Evolutionary conservation across 192 early-diverging fungal species (phyloP), one percentile per base, ranked within the genome.

Genomic region (Coemansia sp.): DNA sequence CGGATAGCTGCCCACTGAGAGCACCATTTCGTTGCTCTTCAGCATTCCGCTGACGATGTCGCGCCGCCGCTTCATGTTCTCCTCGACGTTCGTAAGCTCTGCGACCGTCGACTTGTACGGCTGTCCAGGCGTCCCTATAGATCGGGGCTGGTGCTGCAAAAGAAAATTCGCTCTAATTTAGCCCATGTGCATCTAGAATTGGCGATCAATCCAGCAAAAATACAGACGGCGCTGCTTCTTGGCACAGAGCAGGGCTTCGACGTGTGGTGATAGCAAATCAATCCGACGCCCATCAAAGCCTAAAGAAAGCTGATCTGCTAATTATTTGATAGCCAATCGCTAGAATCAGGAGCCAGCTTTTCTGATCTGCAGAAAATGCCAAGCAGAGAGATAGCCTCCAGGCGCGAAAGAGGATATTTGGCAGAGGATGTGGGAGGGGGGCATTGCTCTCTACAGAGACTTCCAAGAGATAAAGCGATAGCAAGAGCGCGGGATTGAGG

Each of bases 1-100:
- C 24, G 97, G 97, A 61, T 91, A 99, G 63, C 86, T 91, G 34
- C 92, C 91, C 25, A 99, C 66, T 1, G 94, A 89, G 6, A 96
- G 60, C 4, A 92, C 81, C 11, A 88, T 75, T 64, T 97, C 91
- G 62, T 94, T 83, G 0, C 86, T 83, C 29, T 68, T 66, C 76
- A 95, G 83, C 29, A 83, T 68, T 13, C 78, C 63, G 2, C 63
- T 42, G 1, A 91, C 93, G 60, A 92, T 75, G 23, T 81, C 70
- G 49, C 95, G 91, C 69, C 95, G 58, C 84, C 85, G 61, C 65
- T 63, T 74, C 97, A 98, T 98, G 81, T 92, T 97, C 30, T 83
- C 76, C 69, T 98, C 93, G 4, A 97, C 94, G 22, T 74, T 82
- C 22, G 92, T 70, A 22, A 97, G 71, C 65, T 96, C 92, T 27